phyloP scores from a whole-genome alignment of 768 basidiomycete species.

The Candolleomyces eurysporus region DNA sequence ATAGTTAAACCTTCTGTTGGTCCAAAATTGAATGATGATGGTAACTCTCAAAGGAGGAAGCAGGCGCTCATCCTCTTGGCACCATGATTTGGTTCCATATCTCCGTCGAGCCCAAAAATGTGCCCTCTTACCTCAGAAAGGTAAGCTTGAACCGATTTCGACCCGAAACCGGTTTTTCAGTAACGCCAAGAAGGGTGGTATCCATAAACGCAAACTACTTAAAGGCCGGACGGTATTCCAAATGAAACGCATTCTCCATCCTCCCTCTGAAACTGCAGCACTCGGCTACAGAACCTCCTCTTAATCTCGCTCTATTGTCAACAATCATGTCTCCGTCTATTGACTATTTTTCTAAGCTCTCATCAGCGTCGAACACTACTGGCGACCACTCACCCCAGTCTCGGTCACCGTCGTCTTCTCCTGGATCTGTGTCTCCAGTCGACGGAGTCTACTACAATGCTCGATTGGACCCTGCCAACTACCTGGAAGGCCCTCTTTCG shows the following conservation, averaged over 20 bases:
- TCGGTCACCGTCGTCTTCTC: background rate
- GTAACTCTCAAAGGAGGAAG: background rate
- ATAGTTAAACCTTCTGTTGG: background rate
- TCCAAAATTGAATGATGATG: background rate
- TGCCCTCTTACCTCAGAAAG: slow-evolving; percentile 2
- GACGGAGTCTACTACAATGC: slow-evolving; percentile 54
- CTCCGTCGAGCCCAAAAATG: background rate
- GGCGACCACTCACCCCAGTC: background rate
- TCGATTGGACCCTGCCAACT: slow-evolving; percentile 68
- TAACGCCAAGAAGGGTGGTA: background rate
- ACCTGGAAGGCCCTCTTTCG: slow-evolving; percentile 66
- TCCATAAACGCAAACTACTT: background rate
- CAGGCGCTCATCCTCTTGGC: slow-evolving; percentile 10
- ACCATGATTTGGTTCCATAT: background rate
- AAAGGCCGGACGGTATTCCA: slow-evolving; percentile 4
- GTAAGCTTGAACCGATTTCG: slow-evolving; percentile 9
- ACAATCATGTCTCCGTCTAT: slow-evolving; percentile 9
- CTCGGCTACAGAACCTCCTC: too few species aligned
- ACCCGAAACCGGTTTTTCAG: background rate
- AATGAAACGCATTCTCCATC: background rate
- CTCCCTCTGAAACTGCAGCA: background rate
- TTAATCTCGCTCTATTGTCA: background rate
- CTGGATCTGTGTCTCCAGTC: background rate
- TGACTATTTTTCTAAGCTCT: slow-evolving; percentile 4
- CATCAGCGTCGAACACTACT: background rate